A percentile compares a stretch with the other conserved stretches of the same genome.
Conservation (phyloP, 306 rosid species). For the Biancaea sappan region DNA sequence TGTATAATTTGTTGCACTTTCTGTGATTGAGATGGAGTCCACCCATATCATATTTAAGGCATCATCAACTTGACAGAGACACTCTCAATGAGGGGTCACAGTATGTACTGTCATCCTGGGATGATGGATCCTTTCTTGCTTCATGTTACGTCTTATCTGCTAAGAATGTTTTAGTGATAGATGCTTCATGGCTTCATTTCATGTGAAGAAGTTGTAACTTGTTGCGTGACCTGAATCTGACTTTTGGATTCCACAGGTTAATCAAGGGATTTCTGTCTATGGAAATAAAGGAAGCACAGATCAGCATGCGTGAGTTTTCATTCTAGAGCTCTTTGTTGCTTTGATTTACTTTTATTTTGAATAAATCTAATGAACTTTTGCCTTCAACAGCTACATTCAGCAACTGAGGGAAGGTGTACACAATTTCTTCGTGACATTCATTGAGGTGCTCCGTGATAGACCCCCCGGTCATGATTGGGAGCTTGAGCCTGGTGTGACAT, state of each 20-base stretch:
- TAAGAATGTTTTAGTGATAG: not conserved
- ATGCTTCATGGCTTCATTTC: slow-evolving; percentile 4
- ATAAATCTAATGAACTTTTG: slow-evolving; percentile 12
- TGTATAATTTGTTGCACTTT: not conserved
- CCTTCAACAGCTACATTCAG: slow-evolving; percentile 79
- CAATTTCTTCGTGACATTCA: slow-evolving; percentile 94
- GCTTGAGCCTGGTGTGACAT: slow-evolving; percentile 98
- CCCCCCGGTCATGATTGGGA: slow-evolving; percentile 99
- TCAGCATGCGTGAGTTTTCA: slow-evolving; percentile 88
- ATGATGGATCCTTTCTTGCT: slow-evolving; percentile 7
- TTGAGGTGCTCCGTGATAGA: slow-evolving; percentile 94
- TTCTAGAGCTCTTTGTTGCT: slow-evolving; percentile 6
- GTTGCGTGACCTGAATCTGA: slow-evolving; percentile 1
- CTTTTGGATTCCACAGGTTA: slow-evolving; percentile 57
- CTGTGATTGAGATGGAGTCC: slow-evolving; percentile 1
- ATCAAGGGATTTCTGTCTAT: slow-evolving; percentile 88
- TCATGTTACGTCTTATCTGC: not conserved
- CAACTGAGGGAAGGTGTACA: slow-evolving; percentile 98
- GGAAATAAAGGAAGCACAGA: slow-evolving; percentile 98
- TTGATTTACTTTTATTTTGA: slow-evolving; percentile 19
- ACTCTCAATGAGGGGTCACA: slow-evolving; percentile 17
- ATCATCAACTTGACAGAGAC: slow-evolving; percentile 1
- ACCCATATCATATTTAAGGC: slow-evolving; percentile 1
- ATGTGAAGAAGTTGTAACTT: not conserved
- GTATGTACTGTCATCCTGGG: not conserved